A percentile compares a stretch with the other conserved stretches of the same genome.
Evolutionary conservation across 306 rosid genomes (phyloP).

Genomic region (Parietaria judaica): DNA sequence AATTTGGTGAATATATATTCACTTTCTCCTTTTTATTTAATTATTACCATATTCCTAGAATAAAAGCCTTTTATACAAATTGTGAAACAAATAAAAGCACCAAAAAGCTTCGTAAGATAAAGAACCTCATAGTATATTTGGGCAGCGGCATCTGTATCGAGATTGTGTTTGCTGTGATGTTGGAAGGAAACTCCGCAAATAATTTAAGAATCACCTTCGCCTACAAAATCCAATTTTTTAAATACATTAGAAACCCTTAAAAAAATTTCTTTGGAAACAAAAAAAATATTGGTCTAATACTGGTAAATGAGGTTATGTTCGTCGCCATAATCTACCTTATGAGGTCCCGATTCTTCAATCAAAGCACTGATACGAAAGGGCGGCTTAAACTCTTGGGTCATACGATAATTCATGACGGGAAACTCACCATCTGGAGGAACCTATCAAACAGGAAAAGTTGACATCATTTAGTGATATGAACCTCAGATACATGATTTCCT

Average conservation of each 20-base stretch:
- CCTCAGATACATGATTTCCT: background rate
- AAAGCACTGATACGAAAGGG: slow-evolving; percentile 72
- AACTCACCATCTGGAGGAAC: slow-evolving; percentile 80
- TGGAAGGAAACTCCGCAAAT: slow-evolving; percentile 66
- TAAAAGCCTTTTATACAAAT: background rate
- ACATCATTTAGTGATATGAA: slow-evolving; percentile 12
- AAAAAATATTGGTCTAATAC: background rate
- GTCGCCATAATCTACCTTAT: slow-evolving; percentile 37
- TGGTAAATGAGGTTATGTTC: background rate
- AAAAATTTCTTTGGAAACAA: no score
- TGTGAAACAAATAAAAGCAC: background rate
- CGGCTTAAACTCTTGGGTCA: slow-evolving; percentile 81
- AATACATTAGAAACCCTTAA: no score
- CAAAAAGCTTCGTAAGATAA: background rate
- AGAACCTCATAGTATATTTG: slow-evolving; percentile 41
- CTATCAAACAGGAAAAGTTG: slow-evolving; percentile 31
- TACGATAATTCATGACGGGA: slow-evolving; percentile 82
- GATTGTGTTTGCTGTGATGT: slow-evolving; percentile 65
- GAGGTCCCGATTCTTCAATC: slow-evolving; percentile 66
- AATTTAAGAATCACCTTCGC: slow-evolving; percentile 68
- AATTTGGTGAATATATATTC: no score
- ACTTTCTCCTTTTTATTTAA: background rate
- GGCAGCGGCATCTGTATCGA: slow-evolving; percentile 75
- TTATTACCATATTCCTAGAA: background rate
- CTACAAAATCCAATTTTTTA: slow-evolving; percentile 19